These are phyloP conservation scores for Coccomyxa subellipsoidea DNA, from an alignment of 163 green algal genomes.

Conservation along the genomic window DNA sequence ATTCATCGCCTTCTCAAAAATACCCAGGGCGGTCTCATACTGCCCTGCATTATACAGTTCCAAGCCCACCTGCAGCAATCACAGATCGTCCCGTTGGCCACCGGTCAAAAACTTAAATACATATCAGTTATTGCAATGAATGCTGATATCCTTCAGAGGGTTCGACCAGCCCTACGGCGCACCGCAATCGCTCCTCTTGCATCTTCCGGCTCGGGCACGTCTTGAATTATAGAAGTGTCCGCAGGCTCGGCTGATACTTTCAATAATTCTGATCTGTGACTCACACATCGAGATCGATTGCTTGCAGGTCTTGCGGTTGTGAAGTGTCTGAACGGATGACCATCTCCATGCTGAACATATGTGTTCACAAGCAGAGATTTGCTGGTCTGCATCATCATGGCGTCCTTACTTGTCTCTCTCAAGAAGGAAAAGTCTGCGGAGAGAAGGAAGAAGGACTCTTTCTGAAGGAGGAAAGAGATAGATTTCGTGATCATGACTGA, in stretches of 20 bases:
- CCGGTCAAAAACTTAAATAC: too few species aligned
- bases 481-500: too few species aligned
- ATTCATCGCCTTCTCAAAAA: slow-evolving; percentile 71
- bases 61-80: slow-evolving; percentile 23
- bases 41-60: slow-evolving; percentile 42
- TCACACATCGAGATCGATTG: not conserved
- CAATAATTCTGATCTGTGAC: not conserved
- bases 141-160: too few species aligned
- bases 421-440: too few species aligned
- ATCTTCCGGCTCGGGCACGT: slow-evolving; percentile 50
- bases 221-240: not conserved
- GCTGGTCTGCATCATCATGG: not conserved
- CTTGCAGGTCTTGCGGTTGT: not conserved
- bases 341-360: not conserved
- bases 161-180: too few species aligned
- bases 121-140: too few species aligned
- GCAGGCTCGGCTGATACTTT: not conserved
- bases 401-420: too few species aligned
- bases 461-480: too few species aligned
- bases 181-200: slow-evolving; percentile 64
- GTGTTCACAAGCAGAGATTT: not conserved
- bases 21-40: slow-evolving; percentile 55
- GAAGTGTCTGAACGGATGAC: not conserved
- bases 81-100: not conserved
- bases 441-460: too few species aligned